These are phyloP conservation scores for Trematosphaeria pertusa DNA, from an alignment of 2,329 filamentous ascomycete species.

Conservation along the genomic window DNA sequence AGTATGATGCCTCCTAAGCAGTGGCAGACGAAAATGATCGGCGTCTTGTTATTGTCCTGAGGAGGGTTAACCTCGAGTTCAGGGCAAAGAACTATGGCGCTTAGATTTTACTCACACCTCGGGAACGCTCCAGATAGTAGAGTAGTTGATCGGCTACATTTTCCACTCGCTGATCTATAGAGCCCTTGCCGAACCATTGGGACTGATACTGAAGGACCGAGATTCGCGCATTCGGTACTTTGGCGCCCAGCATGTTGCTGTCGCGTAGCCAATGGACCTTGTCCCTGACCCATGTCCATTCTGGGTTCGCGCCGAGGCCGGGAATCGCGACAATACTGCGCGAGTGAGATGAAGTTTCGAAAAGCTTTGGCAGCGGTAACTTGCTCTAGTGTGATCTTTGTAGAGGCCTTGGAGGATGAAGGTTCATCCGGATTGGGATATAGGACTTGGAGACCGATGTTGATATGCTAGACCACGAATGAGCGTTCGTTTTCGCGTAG, in stretches of 20 bases:
- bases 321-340: slow-evolving; percentile 39
- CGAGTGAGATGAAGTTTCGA: slow-evolving; percentile 1
- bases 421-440: slow-evolving; percentile 25
- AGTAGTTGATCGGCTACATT: slow-evolving; percentile 35
- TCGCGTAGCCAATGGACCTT: slow-evolving; percentile 39
- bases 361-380: neutral
- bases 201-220: slow-evolving; percentile 37
- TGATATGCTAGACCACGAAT: slow-evolving; percentile 13
- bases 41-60: slow-evolving; percentile 26
- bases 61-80: no score
- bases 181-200: slow-evolving; percentile 39
- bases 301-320: slow-evolving; percentile 36
- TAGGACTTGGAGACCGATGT: slow-evolving; percentile 20
- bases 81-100: neutral
- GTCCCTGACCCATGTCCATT: slow-evolving; percentile 35
- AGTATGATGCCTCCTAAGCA: slow-evolving; percentile 38
- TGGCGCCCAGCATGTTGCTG: slow-evolving; percentile 33
- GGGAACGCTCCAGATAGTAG: slow-evolving; percentile 20
- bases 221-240: slow-evolving; percentile 36
- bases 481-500: no score
- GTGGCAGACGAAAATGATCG: slow-evolving; percentile 40
- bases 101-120: slow-evolving; percentile 17
- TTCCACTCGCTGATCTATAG: slow-evolving; percentile 36
- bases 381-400: slow-evolving; percentile 20
- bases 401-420: slow-evolving; percentile 11